These are phyloP conservation scores for Moricandia moricandioides DNA, from an alignment of 345 rosid species.

Conservation along the genomic window DNA sequence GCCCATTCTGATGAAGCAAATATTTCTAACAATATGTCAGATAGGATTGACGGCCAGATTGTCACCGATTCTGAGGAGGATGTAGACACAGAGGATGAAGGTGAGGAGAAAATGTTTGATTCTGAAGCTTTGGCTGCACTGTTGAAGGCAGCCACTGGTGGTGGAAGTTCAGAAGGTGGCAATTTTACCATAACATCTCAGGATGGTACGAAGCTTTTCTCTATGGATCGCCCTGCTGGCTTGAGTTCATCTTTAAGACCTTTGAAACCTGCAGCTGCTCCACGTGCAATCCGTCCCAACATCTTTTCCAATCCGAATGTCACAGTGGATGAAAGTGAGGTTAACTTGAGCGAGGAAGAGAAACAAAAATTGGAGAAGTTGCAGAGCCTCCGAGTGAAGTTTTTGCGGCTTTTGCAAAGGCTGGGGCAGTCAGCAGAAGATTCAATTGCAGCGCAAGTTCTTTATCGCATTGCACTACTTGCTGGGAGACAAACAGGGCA, in stretches of 20 bases:
- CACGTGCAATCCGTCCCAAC: slow-evolving; percentile 56
- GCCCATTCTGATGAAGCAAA: slow-evolving; percentile 54
- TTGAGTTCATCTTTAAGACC: slow-evolving; percentile 77
- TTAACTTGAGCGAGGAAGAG: slow-evolving; percentile 79
- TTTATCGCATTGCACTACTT: slow-evolving; percentile 67
- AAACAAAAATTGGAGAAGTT: slow-evolving; percentile 73
- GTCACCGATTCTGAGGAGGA: slow-evolving; percentile 83
- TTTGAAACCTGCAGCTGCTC: slow-evolving; percentile 65
- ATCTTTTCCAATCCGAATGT: slow-evolving; percentile 51
- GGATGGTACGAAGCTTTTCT: slow-evolving; percentile 89
- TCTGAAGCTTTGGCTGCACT: slow-evolving; percentile 91
- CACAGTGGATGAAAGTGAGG: slow-evolving; percentile 47
- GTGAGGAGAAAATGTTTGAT: slow-evolving; percentile 73
- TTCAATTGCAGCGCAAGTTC: slow-evolving; percentile 73
- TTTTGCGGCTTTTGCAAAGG: slow-evolving; percentile 80
- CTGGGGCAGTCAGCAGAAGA: slow-evolving; percentile 80
- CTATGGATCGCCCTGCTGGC: slow-evolving; percentile 92
- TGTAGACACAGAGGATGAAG: slow-evolving; percentile 84
- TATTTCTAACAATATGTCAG: slow-evolving; percentile 53
- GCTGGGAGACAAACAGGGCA: slow-evolving; percentile 77
- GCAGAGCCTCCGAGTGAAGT: slow-evolving; percentile 71
- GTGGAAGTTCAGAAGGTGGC: slow-evolving; percentile 59
- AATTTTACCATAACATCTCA: slow-evolving; percentile 64
- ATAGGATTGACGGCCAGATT: slow-evolving; percentile 34
- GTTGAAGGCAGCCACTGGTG: slow-evolving; percentile 82